phyloP scores from a whole-genome alignment of 192 early-diverging fungal genomes.

The Phycomyces nitens region DNA sequence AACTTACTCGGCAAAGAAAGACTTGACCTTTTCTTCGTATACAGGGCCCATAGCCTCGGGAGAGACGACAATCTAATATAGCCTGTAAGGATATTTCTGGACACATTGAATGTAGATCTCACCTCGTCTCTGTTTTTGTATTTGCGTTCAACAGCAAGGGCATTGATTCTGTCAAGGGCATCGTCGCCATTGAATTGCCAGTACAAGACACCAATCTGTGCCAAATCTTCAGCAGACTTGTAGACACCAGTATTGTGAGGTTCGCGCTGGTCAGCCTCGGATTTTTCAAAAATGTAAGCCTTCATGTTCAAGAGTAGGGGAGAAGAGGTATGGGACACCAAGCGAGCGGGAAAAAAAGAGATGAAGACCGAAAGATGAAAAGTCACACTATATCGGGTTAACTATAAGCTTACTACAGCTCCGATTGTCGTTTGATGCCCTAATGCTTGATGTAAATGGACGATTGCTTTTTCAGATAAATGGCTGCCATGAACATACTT shows the following conservation, averaged over 20 bases:
- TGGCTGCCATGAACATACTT: no score
- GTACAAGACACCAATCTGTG: slow-evolving; percentile 71
- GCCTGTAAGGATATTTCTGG: no score
- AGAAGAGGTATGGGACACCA: no score
- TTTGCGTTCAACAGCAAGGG: slow-evolving; percentile 64
- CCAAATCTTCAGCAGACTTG: slow-evolving; percentile 65
- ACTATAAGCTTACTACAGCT: no score
- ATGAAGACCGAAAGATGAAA: no score
- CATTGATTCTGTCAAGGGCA: slow-evolving; percentile 59
- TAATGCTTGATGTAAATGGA: no score
- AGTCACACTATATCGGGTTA: no score
- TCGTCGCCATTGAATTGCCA: slow-evolving; percentile 54
- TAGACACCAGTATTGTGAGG: slow-evolving; percentile 73
- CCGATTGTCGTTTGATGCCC: no score
- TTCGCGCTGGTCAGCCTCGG: slow-evolving; percentile 67
- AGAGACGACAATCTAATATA: slow-evolving; percentile 73
- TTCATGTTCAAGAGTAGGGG: slow-evolving; percentile 49
- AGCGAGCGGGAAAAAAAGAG: no score
- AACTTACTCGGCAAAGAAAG: slow-evolving; percentile 83
- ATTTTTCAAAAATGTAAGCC: slow-evolving; percentile 75
- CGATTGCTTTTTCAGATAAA: no score
- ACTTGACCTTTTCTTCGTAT: slow-evolving; percentile 94
- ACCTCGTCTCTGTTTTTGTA: slow-evolving; percentile 94
- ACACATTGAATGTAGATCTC: slow-evolving; percentile 4
- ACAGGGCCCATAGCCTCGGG: slow-evolving; percentile 68